Evolutionary conservation across 148 eudicot genomes (phyloP), one percentile per base, ranked within the genome.

Genomic region (Silene conica): DNA sequence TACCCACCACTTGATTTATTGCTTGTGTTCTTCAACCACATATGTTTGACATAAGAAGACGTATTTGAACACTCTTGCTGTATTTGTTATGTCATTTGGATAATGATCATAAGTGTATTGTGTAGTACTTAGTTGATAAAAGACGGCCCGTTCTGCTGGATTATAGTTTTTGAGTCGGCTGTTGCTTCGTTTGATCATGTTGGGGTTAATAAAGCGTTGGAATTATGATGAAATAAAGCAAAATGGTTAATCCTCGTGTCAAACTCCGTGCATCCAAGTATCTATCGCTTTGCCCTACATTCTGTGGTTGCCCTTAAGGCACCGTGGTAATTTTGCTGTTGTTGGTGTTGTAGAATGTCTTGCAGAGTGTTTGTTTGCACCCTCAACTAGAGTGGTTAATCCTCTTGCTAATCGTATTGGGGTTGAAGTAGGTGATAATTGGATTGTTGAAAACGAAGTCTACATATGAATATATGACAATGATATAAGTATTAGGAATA

Each of bases 11-110:
- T 76, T 70, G 69, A 8, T 34, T 57, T 34, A 41, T 73, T n/a
- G 28, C n/a, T 25, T 16, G 63, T 61, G 62, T 16, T 50, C 43
- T 45, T 72, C 46, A 73, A 18, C 68, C 31, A 18, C 70, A 16
- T 72, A 21, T 72, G 59, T 72, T 6, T 19, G 74, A 14, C 34
- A 16, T 72, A 72, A 71, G 18, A 55, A 20, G 46, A 58, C 9
- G 59, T 67, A 38, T 8, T 6, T 67, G 8, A 8, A 18, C 3
- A 41, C 52, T 14, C 56, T 69, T 22, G 54, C 48, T 48, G 22
- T 69, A 67, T 48, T 2, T 48, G 9, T 20, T 9, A 10, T 43
- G 23, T 22, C 22, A 11, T 61, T 22, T 67, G 71, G 34, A 20
- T 43, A 21, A 43, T 46, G 54, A 67, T 46, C 70, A 31, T 31